Conservation (phyloP, 1,139 yeast species). For the Protomyces gravidus region DNA sequence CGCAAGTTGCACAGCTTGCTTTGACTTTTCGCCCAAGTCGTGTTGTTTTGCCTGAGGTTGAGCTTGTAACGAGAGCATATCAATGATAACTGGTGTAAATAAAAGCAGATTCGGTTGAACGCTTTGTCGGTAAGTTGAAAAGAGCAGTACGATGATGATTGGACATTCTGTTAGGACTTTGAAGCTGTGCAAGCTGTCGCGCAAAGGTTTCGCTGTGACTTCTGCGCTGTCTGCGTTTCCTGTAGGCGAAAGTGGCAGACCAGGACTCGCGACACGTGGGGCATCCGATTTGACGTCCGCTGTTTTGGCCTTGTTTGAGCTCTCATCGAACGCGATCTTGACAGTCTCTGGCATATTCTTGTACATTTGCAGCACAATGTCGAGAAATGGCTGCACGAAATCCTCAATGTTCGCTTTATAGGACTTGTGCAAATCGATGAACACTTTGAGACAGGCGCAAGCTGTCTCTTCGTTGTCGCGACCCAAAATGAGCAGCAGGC, state of each 20-base stretch:
- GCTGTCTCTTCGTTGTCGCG: conserved; percentile 93
- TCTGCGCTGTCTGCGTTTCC: conserved; percentile 39
- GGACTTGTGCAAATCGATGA: conserved; percentile 83
- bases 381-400: conserved; percentile 74
- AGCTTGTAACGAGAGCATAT: conserved; percentile 71
- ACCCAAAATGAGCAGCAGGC: conserved; percentile 2
- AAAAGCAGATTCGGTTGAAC: conserved; percentile 67
- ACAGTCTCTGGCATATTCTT: conserved; percentile 76
- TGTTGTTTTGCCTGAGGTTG: conserved; percentile 67
- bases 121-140: conserved; percentile 76
- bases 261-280: conserved; percentile 9
- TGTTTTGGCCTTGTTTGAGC: conserved; percentile 29
- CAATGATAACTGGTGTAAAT: conserved; percentile 78
- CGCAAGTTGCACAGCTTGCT: conserved; percentile 64
- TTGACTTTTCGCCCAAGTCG: conserved; percentile 53
- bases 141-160: conserved; percentile 86
- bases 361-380: conserved; percentile 70
- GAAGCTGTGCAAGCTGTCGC: conserved; percentile 70
- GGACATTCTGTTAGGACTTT: conserved; percentile 96
- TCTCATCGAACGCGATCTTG: conserved; percentile 52
- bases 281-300: neutral
- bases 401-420: conserved; percentile 66
- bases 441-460: conserved; percentile 79
- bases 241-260: conserved; percentile 44
- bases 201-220: conserved; percentile 40